Conservation (phyloP, 2,329 filamentous ascomycete species). For the Aureobasidium uvarum region DNA sequence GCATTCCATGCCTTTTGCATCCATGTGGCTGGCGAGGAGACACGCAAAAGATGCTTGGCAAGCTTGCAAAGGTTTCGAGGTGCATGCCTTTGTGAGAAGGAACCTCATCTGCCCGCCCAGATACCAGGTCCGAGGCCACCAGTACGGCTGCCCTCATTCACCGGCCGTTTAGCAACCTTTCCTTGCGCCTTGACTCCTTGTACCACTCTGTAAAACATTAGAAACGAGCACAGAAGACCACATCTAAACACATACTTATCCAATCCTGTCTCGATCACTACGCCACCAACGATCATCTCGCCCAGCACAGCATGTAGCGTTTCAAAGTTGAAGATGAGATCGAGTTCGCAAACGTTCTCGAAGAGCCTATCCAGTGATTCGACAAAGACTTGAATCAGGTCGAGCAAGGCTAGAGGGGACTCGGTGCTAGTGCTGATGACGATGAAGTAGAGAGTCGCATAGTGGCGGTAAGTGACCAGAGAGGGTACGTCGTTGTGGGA, state of each 20-base stretch:
- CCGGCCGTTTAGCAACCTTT: slow-evolving; percentile 72
- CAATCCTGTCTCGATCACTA: slow-evolving; percentile 88
- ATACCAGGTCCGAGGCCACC: slow-evolving; percentile 40
- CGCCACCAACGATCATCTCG: slow-evolving; percentile 94
- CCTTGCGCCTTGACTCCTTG: slow-evolving; percentile 75
- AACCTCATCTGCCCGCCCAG: slow-evolving; percentile 39
- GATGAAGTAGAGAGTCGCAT: slow-evolving; percentile 98
- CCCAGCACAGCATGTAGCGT: slow-evolving; percentile 85
- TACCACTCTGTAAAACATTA: slow-evolving; percentile 58
- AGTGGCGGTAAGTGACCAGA: slow-evolving; percentile 96
- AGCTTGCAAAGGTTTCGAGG: not conserved
- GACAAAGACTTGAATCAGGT: slow-evolving; percentile 97
- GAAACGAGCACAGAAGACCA: not conserved
- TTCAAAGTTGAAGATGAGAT: slow-evolving; percentile 99
- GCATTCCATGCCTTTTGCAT: not conserved
- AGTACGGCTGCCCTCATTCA: slow-evolving; percentile 63
- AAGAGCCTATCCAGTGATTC: slow-evolving; percentile 93
- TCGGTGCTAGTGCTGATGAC: slow-evolving; percentile 96
- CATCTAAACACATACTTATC: slow-evolving; percentile 54
- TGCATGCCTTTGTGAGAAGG: not conserved
- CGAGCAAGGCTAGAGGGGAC: slow-evolving; percentile 89
- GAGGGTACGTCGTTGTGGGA: slow-evolving; percentile 86
- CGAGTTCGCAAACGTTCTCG: slow-evolving; percentile 97
- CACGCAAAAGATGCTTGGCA: not conserved
- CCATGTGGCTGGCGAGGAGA: slow-evolving; percentile 3